phyloP scores from a whole-genome alignment of 1,284 basidiomycete genomes.

The Singerocomus inundabilis region DNA sequence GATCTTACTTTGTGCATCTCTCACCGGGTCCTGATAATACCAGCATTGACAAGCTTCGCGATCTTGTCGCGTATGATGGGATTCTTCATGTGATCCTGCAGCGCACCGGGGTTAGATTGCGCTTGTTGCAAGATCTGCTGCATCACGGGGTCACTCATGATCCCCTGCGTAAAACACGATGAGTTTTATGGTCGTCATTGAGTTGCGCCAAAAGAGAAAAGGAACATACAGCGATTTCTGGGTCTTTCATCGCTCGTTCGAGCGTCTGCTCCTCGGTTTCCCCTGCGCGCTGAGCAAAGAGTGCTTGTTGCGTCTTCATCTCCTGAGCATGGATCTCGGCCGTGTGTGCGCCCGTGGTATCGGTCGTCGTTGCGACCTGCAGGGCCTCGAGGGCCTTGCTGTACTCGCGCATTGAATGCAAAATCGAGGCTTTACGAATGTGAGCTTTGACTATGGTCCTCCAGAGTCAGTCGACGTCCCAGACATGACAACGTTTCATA shows the following conservation, averaged over 20 bases:
- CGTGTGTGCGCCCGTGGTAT: constrained; percentile 75
- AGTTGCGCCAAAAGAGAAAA: neutral
- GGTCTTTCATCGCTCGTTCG: constrained; percentile 94
- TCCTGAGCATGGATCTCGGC: constrained; percentile 81
- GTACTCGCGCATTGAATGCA: constrained; percentile 91
- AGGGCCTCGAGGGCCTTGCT: constrained; percentile 82
- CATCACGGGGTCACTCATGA: constrained; percentile 88
- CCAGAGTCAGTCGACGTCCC: neutral
- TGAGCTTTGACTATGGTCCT: constrained; percentile 81
- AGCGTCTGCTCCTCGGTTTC: constrained; percentile 95
- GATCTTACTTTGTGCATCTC: constrained; percentile 1
- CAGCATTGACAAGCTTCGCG: constrained; percentile 90
- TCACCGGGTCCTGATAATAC: constrained; percentile 82
- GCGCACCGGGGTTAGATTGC: constrained; percentile 83
- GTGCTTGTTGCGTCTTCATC: constrained; percentile 77
- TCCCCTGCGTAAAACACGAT: constrained; percentile 46
- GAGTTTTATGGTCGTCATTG: neutral
- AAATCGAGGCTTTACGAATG: constrained; percentile 89
- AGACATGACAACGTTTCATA: constrained; percentile 33
- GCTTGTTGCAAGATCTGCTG: constrained; percentile 95
- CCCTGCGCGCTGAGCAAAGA: constrained; percentile 77
- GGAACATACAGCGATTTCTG: constrained; percentile 85
- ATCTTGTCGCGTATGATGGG: constrained; percentile 83
- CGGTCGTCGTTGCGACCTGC: constrained; percentile 73
- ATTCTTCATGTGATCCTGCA: constrained; percentile 98